Evolutionary conservation across 805 yeast genomes (phyloP).

Genomic region (Komagataella populi): DNA sequence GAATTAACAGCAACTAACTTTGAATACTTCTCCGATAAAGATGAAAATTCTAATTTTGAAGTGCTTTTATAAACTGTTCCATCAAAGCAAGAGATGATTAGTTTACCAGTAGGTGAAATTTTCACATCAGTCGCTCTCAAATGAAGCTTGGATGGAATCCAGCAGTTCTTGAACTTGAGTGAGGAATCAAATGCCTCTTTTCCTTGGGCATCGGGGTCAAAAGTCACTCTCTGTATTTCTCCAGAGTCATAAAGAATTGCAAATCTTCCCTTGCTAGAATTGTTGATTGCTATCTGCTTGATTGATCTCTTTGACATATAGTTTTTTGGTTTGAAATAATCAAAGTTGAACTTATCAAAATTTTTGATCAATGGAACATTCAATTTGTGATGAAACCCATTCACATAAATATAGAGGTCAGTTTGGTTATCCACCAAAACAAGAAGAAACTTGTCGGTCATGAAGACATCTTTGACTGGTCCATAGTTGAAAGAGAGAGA

Average conservation of each 20-base stretch:
- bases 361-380: constrained; percentile 16
- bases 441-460: constrained; percentile 54
- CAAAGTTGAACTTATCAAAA: constrained; percentile 30
- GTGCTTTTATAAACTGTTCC: constrained; percentile 50
- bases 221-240: constrained; percentile 28
- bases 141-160: constrained; percentile 50
- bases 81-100: constrained; percentile 50
- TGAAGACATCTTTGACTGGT: constrained; percentile 38
- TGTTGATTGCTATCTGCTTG: constrained; percentile 17
- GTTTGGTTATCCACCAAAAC: constrained; percentile 23
- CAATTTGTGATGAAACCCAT: constrained; percentile 42
- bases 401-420: constrained; percentile 49
- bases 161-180: constrained; percentile 33
- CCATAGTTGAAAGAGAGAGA: constrained; percentile 29
- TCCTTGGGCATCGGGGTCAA: constrained; percentile 11
- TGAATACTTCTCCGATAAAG: constrained; percentile 6
- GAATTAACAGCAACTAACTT: constrained; percentile 40
- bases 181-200: constrained; percentile 24
- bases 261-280: constrained; percentile 22
- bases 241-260: constrained; percentile 47
- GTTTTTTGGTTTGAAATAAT: constrained; percentile 36
- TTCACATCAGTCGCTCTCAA: constrained; percentile 55
- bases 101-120: constrained; percentile 52
- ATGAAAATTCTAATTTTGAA: constrained; percentile 14
- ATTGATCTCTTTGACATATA: constrained; percentile 20